Base-by-base conservation (phyloP, 768 basidiomycete genomes). In the Russula compacta region DNA sequence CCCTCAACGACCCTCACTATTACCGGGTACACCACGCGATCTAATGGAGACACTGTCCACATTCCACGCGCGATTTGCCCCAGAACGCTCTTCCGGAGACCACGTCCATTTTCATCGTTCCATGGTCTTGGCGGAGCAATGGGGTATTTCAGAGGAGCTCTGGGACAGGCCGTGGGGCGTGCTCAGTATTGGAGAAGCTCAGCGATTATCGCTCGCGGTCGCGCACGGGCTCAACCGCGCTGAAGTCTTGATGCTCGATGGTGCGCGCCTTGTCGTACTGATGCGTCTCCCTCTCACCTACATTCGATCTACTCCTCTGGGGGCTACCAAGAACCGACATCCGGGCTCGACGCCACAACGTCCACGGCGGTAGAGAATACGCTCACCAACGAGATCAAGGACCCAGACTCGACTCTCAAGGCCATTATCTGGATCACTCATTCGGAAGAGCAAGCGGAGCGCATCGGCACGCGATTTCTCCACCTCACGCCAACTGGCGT, bases 391-490 rank as follows among this genome's bases (percentile, higher is more conserved):
- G 78, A 84, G 57, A 70, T 93, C 39, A 78, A 70, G 43, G 75
- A 77, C 1, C 57, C 72, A 9, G 73, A 80, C 42, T 75, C 79
- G 21, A 73, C 74, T 38, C 72, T 90, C 55, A 88, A 89, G 69
- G 87, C 90, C 0, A 73, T 92, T 43, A 69, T 94, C 4, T 94
- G 92, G 92, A 90, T 94, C 61, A 94, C 92, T 0, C 92, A 93
- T 70, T 89, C 88, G 0, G 83, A 84, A 3, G 87, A 91, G 63
- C 92, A 93, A 71, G 87, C 83, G 5, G 74, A 79, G 64, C 77
- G 89, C 56, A 81, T 88, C 42, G 92, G 89, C 14, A 89, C 82
- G 2, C 76, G 87, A 62, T 87, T 84, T 66, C 70, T 88, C 24
- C 76, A 78, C 24, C 62, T 75, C 35, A 64, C 71, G 1, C 42